Percentiles rank a stretch among this genome's conserved stretches.
Evolutionary conservation across 139 green algal species (phyloP).

Genomic region (Mesotaenium endlicherianum): DNA sequence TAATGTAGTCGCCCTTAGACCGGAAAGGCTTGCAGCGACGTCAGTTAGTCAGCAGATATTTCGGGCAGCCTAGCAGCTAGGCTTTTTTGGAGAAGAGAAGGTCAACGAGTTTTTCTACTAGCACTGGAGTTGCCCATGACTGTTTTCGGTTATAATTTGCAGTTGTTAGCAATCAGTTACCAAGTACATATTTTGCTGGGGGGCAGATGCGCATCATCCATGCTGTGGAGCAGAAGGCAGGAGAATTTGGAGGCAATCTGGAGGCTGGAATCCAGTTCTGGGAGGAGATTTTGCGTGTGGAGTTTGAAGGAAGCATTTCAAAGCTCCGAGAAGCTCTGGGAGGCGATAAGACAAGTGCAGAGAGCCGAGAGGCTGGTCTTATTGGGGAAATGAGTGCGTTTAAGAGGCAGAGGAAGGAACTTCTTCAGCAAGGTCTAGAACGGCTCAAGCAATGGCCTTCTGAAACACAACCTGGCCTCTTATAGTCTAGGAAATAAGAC

Average conservation of each 20-base stretch:
- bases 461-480: neutral
- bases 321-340: constrained; percentile 39
- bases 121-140: too few species aligned
- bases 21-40: too few species aligned
- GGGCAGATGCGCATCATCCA: constrained; percentile 45
- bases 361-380: constrained; percentile 4
- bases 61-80: too few species aligned
- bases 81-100: too few species aligned
- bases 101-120: too few species aligned
- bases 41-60: too few species aligned
- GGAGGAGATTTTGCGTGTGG: constrained; percentile 36
- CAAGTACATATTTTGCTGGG: too few species aligned
- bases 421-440: constrained; percentile 32
- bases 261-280: constrained; percentile 37
- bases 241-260: constrained; percentile 21
- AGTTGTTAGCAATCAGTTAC: too few species aligned
- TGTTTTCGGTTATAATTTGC: too few species aligned
- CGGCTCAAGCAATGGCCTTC: constrained; percentile 19
- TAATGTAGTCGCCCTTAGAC: too few species aligned
- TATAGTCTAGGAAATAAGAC: neutral
- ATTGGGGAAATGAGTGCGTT: constrained; percentile 5
- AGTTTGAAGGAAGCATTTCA: constrained; percentile 44
- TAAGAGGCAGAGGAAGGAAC: constrained; percentile 25
- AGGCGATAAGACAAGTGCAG: constrained; percentile 18
- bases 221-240: constrained; percentile 39